Percentiles rank a stretch among this genome's conserved stretches.
Conservation (phyloP, 139 green algal genomes). For the Chlamydomonas schloesseri region DNA sequence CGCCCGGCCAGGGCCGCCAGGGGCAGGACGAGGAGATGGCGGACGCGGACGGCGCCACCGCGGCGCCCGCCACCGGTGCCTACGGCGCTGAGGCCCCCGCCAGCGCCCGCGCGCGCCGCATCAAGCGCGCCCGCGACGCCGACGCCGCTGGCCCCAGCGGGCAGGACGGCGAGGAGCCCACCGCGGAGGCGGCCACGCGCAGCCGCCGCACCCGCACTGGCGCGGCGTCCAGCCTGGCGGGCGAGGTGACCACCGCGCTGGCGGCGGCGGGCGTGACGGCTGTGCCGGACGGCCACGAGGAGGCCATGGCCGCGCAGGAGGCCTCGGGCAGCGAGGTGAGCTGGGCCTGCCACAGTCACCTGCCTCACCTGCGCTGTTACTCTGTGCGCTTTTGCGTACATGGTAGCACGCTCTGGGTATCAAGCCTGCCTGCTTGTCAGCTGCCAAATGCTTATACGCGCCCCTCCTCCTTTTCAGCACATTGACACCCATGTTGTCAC, state of each 20-base stretch:
- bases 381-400: no score
- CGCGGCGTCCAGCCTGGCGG: neutral
- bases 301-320: constrained; percentile 4
- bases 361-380: no score
- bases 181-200: neutral
- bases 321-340: constrained; percentile 27
- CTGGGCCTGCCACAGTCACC: neutral
- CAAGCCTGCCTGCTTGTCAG: no score
- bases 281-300: constrained; percentile 39
- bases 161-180: neutral
- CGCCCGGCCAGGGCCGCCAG: neutral
- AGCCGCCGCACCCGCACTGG: neutral
- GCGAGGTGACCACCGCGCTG: neutral
- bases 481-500: no score
- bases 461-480: no score
- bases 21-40: constrained; percentile 9
- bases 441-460: no score
- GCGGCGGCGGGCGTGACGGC: constrained; percentile 5
- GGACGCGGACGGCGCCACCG: neutral
- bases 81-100: neutral
- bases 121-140: neutral
- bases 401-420: no score
- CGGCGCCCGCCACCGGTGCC: constrained; percentile 23
- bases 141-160: neutral
- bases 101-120: neutral